Evolutionary conservation across 129 eudicot species (phyloP), one percentile per base, ranked within the genome.

Genomic region (Apium graveolens): DNA sequence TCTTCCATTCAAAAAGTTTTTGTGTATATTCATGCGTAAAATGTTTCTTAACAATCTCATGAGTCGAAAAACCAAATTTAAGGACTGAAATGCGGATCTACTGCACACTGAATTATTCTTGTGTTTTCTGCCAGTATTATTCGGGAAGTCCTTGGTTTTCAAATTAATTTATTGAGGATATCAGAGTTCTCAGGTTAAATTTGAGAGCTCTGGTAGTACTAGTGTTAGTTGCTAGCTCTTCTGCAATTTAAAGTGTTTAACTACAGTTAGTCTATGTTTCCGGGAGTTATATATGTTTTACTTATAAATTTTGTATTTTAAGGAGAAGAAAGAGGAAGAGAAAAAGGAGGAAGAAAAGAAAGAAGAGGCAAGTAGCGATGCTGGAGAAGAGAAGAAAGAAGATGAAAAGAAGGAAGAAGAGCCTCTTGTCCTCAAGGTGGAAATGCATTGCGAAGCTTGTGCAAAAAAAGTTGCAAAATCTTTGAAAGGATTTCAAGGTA

Each of bases 361-460:
- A 16, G 68, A 81, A 21, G 77, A 79, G 11, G 76, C 79, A 68
- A 74, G 77, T 21, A 75, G 76, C 14, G 77, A 38, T 11, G 57
- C n/a, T 49, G 57, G 57, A 18, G 78, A 86, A 24, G 76, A 80
- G 74, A 76, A 87, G 14, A 53, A 53, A 21, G 53, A 65, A 34
- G 17, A 83, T 34, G 76, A 79, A 48, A 45, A 81, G 68, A 72
- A 78, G 37, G 78, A 81, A 76, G 84, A 84, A 26, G 90, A 81
- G 3, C 60, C 57, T 39, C 74, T 76, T 53, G 86, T 90, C 74
- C 87, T 92, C 81, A 90, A 85, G 84, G 97, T 92, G 57, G 97
- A 92, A 43, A 92, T 92, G 97, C 97, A 92, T 46, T 92, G 97
- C 57, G 91, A 85, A 74, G 97, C 97, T 80, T 92, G 97, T 84